Percentiles rank a stretch among this genome's conserved stretches.
phyloP scores from a whole-genome alignment of 768 basidiomycete species.

The Scleroderma citrinum region DNA sequence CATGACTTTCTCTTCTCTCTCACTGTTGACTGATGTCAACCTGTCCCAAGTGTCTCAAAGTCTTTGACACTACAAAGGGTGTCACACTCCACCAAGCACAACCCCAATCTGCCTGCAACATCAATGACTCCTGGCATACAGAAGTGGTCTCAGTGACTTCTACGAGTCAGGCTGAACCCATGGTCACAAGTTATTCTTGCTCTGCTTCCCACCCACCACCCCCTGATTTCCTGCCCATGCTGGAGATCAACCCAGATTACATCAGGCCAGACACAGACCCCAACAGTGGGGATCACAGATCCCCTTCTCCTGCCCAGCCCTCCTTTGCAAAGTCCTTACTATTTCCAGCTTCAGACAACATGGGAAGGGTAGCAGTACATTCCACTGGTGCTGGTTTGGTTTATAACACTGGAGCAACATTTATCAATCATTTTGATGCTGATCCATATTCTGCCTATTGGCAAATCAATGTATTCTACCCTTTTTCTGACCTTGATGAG shows the following conservation, averaged over 20 bases:
- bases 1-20: not conserved
- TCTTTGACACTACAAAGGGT: not conserved
- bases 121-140: not conserved
- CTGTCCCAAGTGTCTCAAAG: not conserved
- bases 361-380: not conserved
- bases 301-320: not conserved
- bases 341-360: not conserved
- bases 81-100: not conserved
- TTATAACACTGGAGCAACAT: conserved; percentile 4
- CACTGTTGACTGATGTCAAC: not conserved
- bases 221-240: too few species aligned
- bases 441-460: conserved; percentile 18
- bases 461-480: conserved; percentile 25
- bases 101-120: not conserved
- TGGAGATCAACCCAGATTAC: too few species aligned
- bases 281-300: too few species aligned
- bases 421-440: conserved; percentile 22
- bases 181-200: too few species aligned
- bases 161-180: not conserved
- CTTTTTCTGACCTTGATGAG: conserved; percentile 25
- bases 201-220: too few species aligned
- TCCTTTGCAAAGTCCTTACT: not conserved
- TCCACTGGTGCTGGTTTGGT: not conserved
- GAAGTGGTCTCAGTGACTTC: not conserved
- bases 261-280: too few species aligned